A percentile compares a stretch with the other conserved stretches of the same genome.
Evolutionary conservation across 192 early-diverging fungal species (phyloP).

Genomic region (Lobosporangium transversale): DNA sequence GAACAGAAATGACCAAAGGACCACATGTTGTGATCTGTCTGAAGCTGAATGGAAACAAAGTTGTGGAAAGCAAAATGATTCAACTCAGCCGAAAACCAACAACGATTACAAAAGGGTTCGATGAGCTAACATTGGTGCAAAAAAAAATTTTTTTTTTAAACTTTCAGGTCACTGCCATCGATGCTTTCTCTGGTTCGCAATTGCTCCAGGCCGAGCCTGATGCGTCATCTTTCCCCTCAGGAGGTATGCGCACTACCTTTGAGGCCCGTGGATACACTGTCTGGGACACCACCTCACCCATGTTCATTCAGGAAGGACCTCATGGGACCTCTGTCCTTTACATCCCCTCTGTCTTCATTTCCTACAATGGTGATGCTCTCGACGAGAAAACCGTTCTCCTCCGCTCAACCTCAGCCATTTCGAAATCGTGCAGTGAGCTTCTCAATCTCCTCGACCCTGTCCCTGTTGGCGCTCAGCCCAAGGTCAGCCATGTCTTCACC

Average conservation of each 20-base stretch:
- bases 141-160: too few species aligned
- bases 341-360: constrained; percentile 98
- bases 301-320: constrained; percentile 94
- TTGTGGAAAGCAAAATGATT: too few species aligned
- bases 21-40: too few species aligned
- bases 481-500: constrained; percentile 86
- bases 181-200: constrained; percentile 96
- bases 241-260: constrained; percentile 97
- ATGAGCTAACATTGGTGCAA: too few species aligned
- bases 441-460: constrained; percentile 79
- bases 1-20: background rate
- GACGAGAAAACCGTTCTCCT: constrained; percentile 99
- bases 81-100: too few species aligned
- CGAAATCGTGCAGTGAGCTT: constrained; percentile 82
- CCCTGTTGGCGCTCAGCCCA: constrained; percentile 63
- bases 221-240: constrained; percentile 98
- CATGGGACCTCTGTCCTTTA: constrained; percentile 95
- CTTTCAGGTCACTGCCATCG: constrained; percentile 86
- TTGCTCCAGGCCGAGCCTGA: constrained; percentile 99
- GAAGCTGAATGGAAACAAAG: too few species aligned
- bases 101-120: too few species aligned
- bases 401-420: constrained; percentile 88
- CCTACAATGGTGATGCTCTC: constrained; percentile 98
- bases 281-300: constrained; percentile 97
- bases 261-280: constrained; percentile 99